Evolutionary conservation across 176 grass and related monocot genomes (phyloP), one percentile per base, ranked within the genome.

Genomic region (Eragrostis curvula): DNA sequence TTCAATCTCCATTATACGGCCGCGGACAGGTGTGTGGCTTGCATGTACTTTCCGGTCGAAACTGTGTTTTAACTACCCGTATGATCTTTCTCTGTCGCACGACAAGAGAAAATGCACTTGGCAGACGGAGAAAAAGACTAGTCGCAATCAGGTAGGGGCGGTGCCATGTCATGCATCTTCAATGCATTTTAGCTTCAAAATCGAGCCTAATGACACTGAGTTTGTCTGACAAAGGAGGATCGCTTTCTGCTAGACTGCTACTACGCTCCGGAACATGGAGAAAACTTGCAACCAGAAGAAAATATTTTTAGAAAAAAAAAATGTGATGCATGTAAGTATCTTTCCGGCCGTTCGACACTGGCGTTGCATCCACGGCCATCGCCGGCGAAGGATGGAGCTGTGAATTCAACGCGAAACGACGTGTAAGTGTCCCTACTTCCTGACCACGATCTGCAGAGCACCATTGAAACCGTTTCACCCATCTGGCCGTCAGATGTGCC

Each of bases 401-500:
- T n/a, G 70, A 87, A 28, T 60, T 78, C 85, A 58, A 1, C 68
- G 24, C 2, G 11, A 40, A 9, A 40, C 51, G 71, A n/a, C 45
- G 4, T 67, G 77, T 20, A 68, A 4, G 12, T 21, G 60, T 62
- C 15, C 71, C 45, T 53, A 48, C 29, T 30, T 18, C 40, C 45
- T 45, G 42, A 70, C 55, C 58, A 51, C 64, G 30, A 70, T 43
- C 48, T 36, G 47, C 21, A 41, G 23, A 55, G 20, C 17, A 67
- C 32, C 69, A 86, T 73, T 79, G 7, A 73, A 85, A 18, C 76
- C 47, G 30, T 32, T 53, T 58, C 84, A 62, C 68, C 68, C 68
- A 45, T 66, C 41, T 73, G 68, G 56, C 17, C 67, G 67, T 73
- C 46, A 13, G 76, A 73, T 77, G 62, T 24, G 6, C 5, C 72